A percentile compares a stretch with the other conserved stretches of the same genome.
These are phyloP conservation scores for Gloeopeniophorella convolvens DNA, from an alignment of 768 basidiomycete genomes.

Conservation along the genomic window DNA sequence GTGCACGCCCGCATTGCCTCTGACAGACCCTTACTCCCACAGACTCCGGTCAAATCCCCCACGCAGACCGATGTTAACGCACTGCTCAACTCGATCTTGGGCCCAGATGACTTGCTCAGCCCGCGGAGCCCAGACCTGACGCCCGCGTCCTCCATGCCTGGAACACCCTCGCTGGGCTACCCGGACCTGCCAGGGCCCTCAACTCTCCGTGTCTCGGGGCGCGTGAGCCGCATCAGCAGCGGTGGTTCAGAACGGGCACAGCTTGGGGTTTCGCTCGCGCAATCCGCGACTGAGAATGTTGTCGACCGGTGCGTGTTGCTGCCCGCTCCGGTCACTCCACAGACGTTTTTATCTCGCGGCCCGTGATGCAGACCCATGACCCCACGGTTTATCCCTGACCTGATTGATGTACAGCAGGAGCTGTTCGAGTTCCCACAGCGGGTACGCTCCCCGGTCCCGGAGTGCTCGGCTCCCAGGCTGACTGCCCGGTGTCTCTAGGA, in stretches of 20 bases:
- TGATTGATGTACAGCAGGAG: conserved; percentile 87
- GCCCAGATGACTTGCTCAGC: conserved; percentile 35
- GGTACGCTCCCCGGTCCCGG: conserved; percentile 34
- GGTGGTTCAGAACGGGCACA: conserved; percentile 42
- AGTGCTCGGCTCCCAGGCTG: not conserved
- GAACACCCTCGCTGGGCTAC: conserved; percentile 51
- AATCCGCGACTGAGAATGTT: conserved; percentile 54
- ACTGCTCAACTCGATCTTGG: conserved; percentile 55
- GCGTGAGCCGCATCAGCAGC: conserved; percentile 68
- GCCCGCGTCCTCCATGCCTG: conserved; percentile 65
- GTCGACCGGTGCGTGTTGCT: conserved; percentile 60
- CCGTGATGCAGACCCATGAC: conserved; percentile 45
- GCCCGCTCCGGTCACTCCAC: not conserved
- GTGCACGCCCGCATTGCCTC: too few species aligned
- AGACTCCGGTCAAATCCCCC: conserved; percentile 25
- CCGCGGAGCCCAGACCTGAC: conserved; percentile 61
- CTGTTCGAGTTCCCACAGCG: conserved; percentile 86
- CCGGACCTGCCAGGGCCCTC: conserved; percentile 32
- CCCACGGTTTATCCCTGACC: conserved; percentile 61
- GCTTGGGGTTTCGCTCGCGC: conserved; percentile 40
- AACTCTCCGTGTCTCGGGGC: conserved; percentile 44
- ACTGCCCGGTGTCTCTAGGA: conserved; percentile 38
- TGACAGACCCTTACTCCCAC: not conserved
- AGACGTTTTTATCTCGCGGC: not conserved
- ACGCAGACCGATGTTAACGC: conserved; percentile 61